Conservation (phyloP, 306 rosid genomes). For the Cyclanthera cordifolia region DNA sequence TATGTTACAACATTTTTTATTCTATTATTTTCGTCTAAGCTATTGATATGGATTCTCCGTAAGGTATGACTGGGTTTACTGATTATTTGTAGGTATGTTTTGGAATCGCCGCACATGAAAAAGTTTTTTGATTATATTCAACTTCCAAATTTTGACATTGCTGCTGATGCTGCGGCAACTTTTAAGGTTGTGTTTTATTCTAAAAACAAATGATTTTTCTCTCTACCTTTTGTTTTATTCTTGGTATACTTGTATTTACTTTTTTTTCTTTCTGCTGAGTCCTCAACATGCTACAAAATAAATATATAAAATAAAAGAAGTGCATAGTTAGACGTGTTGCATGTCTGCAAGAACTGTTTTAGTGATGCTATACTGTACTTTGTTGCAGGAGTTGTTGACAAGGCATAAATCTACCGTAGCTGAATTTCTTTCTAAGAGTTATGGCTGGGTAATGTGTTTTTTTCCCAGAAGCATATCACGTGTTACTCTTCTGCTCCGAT, state of each 20-base stretch:
- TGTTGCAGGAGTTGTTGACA: conserved; percentile 85
- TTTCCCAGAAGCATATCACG: neutral
- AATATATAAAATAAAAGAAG: neutral
- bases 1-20: neutral
- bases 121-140: conserved; percentile 88
- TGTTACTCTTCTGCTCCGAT: neutral
- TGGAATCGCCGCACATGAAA: conserved; percentile 78
- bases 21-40: neutral
- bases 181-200: conserved; percentile 52
- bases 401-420: conserved; percentile 98
- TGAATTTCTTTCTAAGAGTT: conserved; percentile 79
- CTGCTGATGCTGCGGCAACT: conserved; percentile 98
- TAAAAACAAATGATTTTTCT: neutral
- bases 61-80: neutral
- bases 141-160: conserved; percentile 91
- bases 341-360: neutral
- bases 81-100: conserved; percentile 64
- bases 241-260: neutral
- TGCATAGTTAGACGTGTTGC: neutral
- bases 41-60: neutral
- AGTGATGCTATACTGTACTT: conserved; percentile 14
- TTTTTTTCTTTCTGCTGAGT: neutral
- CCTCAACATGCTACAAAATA: neutral
- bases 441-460: conserved; percentile 64
- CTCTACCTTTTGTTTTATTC: neutral